These are phyloP conservation scores for Podaxis sp. DNA, from an alignment of 768 basidiomycete species.

Conservation along the genomic window DNA sequence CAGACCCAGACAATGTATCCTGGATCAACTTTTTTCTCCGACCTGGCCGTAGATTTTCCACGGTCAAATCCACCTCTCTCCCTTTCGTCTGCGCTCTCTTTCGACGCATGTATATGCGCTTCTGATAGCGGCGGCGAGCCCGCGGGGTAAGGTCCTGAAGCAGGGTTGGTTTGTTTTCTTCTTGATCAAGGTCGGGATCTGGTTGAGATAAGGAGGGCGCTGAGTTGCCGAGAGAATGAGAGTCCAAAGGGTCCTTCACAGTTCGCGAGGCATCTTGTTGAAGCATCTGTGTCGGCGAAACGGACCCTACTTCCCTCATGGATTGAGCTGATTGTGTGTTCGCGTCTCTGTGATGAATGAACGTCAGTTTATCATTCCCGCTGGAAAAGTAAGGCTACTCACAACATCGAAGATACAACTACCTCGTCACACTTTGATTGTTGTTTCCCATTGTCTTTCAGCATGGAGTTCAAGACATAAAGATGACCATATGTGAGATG, in stretches of 20 bases:
- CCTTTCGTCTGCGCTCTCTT: conserved; percentile 9
- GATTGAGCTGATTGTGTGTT: neutral
- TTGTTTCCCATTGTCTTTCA: neutral
- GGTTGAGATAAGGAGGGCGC: neutral
- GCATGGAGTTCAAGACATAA: neutral
- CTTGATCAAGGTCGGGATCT: conserved; percentile 6
- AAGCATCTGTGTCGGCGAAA: neutral
- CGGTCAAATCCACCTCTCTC: conserved; percentile 2
- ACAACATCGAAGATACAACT: neutral
- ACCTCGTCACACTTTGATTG: neutral
- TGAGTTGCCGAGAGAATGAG: neutral
- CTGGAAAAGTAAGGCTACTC: neutral
- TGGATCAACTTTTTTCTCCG: neutral
- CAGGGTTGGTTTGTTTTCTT: conserved; percentile 11
- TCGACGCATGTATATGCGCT: conserved; percentile 14
- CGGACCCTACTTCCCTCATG: neutral
- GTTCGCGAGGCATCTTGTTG: neutral
- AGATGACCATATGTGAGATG: conserved; percentile 7
- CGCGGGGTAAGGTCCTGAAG: conserved; percentile 8
- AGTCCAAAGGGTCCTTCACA: neutral
- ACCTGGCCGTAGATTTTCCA: conserved; percentile 7
- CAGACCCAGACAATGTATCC: neutral
- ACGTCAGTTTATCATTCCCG: neutral
- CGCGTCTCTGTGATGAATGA: neutral
- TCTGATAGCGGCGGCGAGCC: conserved; percentile 12